phyloP scores from a whole-genome alignment of 2,329 filamentous ascomycete species.

The Stagonosporopsis cucurbitacearum region DNA sequence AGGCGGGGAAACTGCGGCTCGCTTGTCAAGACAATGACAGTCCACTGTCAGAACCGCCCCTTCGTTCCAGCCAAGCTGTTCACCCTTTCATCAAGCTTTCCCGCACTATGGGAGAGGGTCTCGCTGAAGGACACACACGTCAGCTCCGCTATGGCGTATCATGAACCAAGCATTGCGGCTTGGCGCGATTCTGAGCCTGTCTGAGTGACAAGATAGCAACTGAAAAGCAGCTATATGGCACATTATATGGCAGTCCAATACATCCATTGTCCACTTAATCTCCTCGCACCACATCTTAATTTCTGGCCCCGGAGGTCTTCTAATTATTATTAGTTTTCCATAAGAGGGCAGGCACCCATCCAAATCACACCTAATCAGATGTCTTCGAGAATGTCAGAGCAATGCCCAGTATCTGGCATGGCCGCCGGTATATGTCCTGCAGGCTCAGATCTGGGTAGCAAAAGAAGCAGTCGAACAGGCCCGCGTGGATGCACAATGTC shows the following conservation, averaged over 20 bases:
- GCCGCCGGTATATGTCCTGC: conserved; percentile 24
- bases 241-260: not conserved
- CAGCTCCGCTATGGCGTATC: not conserved
- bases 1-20: conserved; percentile 1
- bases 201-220: not conserved
- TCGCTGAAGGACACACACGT: conserved; percentile 3
- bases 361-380: conserved; percentile 15
- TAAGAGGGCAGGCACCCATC: conserved; percentile 3
- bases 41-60: conserved; percentile 18
- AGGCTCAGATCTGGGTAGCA: conserved; percentile 21
- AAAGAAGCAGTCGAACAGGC: conserved; percentile 22
- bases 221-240: not conserved
- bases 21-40: conserved; percentile 12
- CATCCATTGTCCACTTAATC: not conserved
- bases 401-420: conserved; percentile 30
- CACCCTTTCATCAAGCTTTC: conserved; percentile 3
- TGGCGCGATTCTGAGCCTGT: not conserved
- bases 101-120: not conserved
- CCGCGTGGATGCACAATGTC: conserved; percentile 36
- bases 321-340: conserved; percentile 3
- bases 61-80: conserved; percentile 27
- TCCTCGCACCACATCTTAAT: not conserved
- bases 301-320: conserved; percentile 1
- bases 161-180: not conserved
- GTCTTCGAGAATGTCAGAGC: conserved; percentile 22